Base-by-base conservation (phyloP, 345 rosid genomes). In the Eucalyptus cladocalyx region DNA sequence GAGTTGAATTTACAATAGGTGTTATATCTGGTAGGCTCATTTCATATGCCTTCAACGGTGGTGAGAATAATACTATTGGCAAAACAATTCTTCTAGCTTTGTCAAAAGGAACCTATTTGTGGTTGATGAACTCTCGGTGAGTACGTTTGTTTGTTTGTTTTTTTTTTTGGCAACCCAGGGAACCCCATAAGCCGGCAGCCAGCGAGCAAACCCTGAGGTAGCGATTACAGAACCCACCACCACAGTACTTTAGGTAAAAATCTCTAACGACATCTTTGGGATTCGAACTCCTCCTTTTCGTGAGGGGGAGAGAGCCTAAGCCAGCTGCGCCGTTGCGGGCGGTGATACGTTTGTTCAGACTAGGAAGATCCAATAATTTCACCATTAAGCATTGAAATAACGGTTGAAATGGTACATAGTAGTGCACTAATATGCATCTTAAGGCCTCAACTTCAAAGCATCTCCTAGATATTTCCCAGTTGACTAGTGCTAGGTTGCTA, bases 301-400 rank as follows among this genome's bases (percentile, higher is more conserved):
- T 37, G 37, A 37, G 37, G 37, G 37, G 37, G 37, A 37, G 37
- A 37, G 37, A 37, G 37, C 37, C 37, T 37, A 37, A 37, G 37
- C 37, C 4, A 37, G 37, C 37, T 37, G 37, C 37, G 37, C 37
- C 4, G 37, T 37, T 37, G 37, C 37, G 4, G 37, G 37, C 37
- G 4, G 37, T 37, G 37, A 90, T 88, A 4, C 88, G 91, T 49
- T 58, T 86, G 21, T 88, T 90, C 6, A 90, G 89, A 13, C 72
- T 9, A 1, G 90, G 92, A 87, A 89, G 89, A 67, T 91, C 65
- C 7, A 40, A 50, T 16, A 88, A 11, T 90, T 67, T 90, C 87
- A 32, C 89, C 87, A 21, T 56, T 87, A 7, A 89, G 89, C 93
- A 91, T 92, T 83, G 89, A 90, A 86, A 90, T 86, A 81, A 90